These are phyloP conservation scores for Dissophora globulifera DNA, from an alignment of 192 early-diverging fungal species.

Conservation along the genomic window DNA sequence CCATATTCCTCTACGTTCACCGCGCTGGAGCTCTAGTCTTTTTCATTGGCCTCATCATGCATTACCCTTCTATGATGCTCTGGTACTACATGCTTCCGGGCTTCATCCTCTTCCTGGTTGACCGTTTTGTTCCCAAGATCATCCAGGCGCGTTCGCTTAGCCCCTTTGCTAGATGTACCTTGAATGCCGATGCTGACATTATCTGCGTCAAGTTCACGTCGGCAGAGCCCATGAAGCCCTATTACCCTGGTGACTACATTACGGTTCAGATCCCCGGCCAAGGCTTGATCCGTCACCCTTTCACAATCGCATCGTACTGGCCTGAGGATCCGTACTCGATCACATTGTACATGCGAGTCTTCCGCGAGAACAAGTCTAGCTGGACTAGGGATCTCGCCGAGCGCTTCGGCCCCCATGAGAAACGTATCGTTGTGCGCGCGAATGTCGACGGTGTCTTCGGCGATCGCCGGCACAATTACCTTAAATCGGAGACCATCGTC, in stretches of 20 bases:
- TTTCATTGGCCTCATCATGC: slow-evolving; percentile 50
- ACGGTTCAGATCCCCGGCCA: slow-evolving; percentile 39
- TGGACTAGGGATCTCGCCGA: slow-evolving; percentile 31
- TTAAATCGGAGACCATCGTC: slow-evolving; percentile 46
- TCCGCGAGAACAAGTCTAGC: slow-evolving; percentile 29
- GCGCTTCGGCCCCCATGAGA: slow-evolving; percentile 32
- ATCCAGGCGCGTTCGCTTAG: slow-evolving; percentile 41
- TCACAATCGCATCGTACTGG: slow-evolving; percentile 51
- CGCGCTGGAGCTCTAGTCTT: slow-evolving; percentile 31
- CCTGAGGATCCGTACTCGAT: slow-evolving; percentile 49
- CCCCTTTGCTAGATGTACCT: slow-evolving; percentile 24
- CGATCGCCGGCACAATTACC: slow-evolving; percentile 48
- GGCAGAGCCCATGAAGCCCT: slow-evolving; percentile 49
- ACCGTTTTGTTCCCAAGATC: slow-evolving; percentile 48
- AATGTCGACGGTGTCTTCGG: slow-evolving; percentile 54
- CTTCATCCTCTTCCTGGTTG: slow-evolving; percentile 44
- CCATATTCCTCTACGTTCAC: slow-evolving; percentile 42
- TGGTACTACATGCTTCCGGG: slow-evolving; percentile 52
- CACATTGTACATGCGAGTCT: slow-evolving; percentile 36
- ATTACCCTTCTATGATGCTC: slow-evolving; percentile 45
- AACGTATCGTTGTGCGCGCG: slow-evolving; percentile 16
- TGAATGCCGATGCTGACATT: slow-evolving; percentile 44
- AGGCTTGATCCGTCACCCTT: slow-evolving; percentile 37
- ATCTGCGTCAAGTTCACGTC: slow-evolving; percentile 40
- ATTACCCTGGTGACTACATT: slow-evolving; percentile 48